A percentile compares a stretch with the other conserved stretches of the same genome.
Conservation (phyloP, 345 rosid species). For the Euphorbia tirucalli region DNA sequence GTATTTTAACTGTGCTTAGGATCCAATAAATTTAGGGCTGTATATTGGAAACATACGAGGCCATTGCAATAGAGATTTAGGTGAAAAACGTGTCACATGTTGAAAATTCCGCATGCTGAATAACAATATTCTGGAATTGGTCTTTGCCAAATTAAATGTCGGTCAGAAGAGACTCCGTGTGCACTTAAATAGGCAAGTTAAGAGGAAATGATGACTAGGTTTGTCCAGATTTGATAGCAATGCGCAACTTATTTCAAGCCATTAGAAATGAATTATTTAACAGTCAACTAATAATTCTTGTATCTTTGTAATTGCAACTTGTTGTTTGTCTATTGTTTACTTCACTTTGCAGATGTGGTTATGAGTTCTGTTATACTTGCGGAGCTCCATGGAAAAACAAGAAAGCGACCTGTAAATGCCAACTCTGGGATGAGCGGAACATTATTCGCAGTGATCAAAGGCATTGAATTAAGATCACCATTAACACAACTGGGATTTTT, state of each 20-base stretch:
- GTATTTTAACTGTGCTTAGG: no score
- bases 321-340: not conserved
- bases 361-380: conserved; percentile 68
- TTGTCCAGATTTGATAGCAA: not conserved
- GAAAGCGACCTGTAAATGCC: conserved; percentile 47
- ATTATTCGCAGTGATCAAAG: conserved; percentile 6
- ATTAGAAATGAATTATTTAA: not conserved
- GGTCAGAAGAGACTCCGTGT: no score
- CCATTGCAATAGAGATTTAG: no score
- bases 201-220: no score
- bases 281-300: not conserved
- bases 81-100: no score
- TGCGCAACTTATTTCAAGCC: not conserved
- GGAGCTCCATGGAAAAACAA: conserved; percentile 56
- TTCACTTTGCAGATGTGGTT: conserved; percentile 43
- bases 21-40: no score
- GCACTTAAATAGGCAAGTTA: no score
- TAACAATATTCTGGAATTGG: no score
- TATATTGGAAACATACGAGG: no score
- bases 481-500: not conserved
- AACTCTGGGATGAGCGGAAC: conserved; percentile 47
- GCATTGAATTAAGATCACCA: not conserved
- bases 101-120: no score
- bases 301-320: not conserved
- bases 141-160: no score